A percentile compares a stretch with the other conserved stretches of the same genome.
These are phyloP conservation scores for Phytopythium montanum DNA, from an alignment of 352 stramenopile species.

Conservation along the genomic window DNA sequence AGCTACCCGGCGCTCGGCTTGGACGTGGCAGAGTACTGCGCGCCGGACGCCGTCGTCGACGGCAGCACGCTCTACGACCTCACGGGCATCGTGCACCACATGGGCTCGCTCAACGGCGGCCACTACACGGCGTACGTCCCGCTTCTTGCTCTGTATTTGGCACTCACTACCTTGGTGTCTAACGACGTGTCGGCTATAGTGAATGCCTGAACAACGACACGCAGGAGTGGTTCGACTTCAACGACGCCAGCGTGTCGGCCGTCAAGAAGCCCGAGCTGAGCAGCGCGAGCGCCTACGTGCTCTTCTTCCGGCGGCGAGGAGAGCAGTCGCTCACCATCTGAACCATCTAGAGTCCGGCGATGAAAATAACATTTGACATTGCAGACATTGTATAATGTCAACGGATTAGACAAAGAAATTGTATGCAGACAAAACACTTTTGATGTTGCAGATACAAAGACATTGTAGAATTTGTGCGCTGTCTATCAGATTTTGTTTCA, in stretches of 20 bases:
- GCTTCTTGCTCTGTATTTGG: not conserved
- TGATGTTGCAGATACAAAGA: too few species aligned
- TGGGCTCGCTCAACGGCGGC: conserved; percentile 68
- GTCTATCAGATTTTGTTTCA: too few species aligned
- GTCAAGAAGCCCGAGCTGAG: conserved; percentile 62
- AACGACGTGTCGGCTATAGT: conserved; percentile 11
- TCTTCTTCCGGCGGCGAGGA: conserved; percentile 66
- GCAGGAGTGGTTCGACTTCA: conserved; percentile 80
- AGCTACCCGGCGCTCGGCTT: conserved; percentile 53
- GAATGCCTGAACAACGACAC: conserved; percentile 69
- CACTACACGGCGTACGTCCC: conserved; percentile 76
- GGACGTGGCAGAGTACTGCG: conserved; percentile 69
- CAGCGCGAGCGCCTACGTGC: conserved; percentile 73
- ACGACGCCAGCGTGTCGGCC: conserved; percentile 61
- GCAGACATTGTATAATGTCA: too few species aligned
- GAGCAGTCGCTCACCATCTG: conserved; percentile 66
- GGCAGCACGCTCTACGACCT: conserved; percentile 77
- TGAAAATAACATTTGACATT: too few species aligned
- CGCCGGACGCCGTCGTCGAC: conserved; percentile 57
- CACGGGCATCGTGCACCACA: conserved; percentile 73
- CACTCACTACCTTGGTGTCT: not conserved
- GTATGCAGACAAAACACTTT: too few species aligned
- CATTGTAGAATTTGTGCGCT: too few species aligned
- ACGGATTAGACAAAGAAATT: too few species aligned
- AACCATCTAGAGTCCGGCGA: conserved; percentile 2